Conservation (phyloP, 345 rosid genomes). For the Jatropha curcas region DNA sequence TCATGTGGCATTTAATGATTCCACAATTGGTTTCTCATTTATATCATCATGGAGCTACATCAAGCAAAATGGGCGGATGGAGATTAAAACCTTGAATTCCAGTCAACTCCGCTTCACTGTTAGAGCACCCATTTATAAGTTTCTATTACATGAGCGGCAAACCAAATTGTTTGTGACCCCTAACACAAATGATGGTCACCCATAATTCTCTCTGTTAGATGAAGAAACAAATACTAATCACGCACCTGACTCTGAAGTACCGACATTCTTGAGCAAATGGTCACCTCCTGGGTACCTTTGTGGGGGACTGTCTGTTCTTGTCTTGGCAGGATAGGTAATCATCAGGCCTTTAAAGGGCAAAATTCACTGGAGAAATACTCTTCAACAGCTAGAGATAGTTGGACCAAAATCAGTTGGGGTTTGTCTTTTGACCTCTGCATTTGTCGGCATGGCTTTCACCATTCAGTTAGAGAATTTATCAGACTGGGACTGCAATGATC, state of each 20-base stretch:
- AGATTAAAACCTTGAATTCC: conserved; percentile 15
- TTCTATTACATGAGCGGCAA: conserved; percentile 5
- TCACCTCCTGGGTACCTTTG: conserved; percentile 64
- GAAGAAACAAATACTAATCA: conserved; percentile 23
- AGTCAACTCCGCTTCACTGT: conserved; percentile 26
- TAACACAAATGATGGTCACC: conserved; percentile 50
- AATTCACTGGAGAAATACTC: conserved; percentile 73
- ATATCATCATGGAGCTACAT: background rate
- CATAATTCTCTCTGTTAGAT: conserved; percentile 30
- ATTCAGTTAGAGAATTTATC: conserved; percentile 83
- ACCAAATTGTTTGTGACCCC: conserved; percentile 43
- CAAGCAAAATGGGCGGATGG: conserved; percentile 26
- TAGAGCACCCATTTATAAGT: conserved; percentile 13
- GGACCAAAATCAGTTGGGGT: conserved; percentile 86
- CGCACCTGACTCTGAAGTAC: conserved; percentile 30
- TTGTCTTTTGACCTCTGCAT: conserved; percentile 75
- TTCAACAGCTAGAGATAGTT: conserved; percentile 79
- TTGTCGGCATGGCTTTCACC: conserved; percentile 89
- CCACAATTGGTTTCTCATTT: too few species aligned
- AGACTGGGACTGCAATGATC: conserved; percentile 71
- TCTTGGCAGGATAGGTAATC: conserved; percentile 71
- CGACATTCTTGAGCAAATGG: conserved; percentile 55
- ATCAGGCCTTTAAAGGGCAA: conserved; percentile 58
- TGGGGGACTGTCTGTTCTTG: conserved; percentile 69
- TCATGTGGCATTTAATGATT: background rate